Base-by-base conservation (phyloP, 768 basidiomycete genomes). In the Russula foetens region DNA sequence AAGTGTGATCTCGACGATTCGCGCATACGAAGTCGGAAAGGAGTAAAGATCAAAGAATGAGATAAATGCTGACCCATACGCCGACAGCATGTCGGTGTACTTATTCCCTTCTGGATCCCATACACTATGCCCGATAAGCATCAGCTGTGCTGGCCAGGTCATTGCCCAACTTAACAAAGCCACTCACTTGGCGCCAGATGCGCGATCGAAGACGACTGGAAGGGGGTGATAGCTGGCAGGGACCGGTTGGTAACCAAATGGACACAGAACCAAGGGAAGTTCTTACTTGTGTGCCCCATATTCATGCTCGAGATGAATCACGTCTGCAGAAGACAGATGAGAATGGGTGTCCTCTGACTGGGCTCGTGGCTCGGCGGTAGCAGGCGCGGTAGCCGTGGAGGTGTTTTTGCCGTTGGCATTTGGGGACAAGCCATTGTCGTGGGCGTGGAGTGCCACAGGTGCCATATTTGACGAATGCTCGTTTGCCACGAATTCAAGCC, bases 71-170 rank as follows among this genome's bases (percentile, higher is more conserved):
- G 71, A 95, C 91, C 92, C 95, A 76, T 98, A 98, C 29, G 97
- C 97, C 47, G 92, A 91, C 21, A 99, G 80, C 91, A 98, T 97
- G 70, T 99, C 97, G 63, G 98, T 93, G 75, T 97, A 99, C 70
- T 94, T 89, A 53, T 83, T 86, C 64, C 94, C 95, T 79, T 96
- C 94, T 3, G 88, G 90, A 71, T 97, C 95, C 90, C 91, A 96
- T 71, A 93, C 92, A 66, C 83, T 84, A 53, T 53, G 52, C 57
- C 54, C 45, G 61, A 63, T 47, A 29, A 12, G 24, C 33, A 52
- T 70, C 51, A 69, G 66, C 53, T 35, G 55, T 53, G 7, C 28
- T 33, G 17, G 29, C 38, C 6, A 33, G 56, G 59, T 48, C 66
- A 64, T 71, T n/a, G n/a, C n/a, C n/a, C n/a, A n/a, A n/a, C n/a